Base-by-base conservation (phyloP, 164 flowering plant genomes). In the Piper longum region DNA sequence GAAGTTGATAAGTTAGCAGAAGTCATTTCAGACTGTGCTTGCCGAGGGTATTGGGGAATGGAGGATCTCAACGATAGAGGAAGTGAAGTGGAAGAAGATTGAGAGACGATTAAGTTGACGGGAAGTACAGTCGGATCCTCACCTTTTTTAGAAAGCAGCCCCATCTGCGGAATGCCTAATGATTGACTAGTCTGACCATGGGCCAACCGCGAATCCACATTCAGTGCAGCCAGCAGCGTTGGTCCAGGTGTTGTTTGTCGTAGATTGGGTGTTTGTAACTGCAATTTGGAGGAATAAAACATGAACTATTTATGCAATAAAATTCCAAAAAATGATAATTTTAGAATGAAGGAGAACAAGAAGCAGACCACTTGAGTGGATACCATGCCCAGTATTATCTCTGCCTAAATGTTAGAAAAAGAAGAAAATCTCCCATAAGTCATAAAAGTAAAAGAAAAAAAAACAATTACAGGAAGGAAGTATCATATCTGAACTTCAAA, bases 381-480 rank as follows among this genome's bases (percentile, higher is more conserved):
- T 63, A 86, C 96, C 87, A 89, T 75, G 44, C 90, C 88, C 4
- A 92, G 86, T 86, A 92, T 86, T 77, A 92, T 80, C 64, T 84
- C 81, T 60, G 84, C 85, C 75, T 73, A 74, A 67, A 68, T 16
- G 1, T 62, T 43, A 69, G 26, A 64, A 26, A 43, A 57, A 48
- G 14, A 9, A 48, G 52, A 48, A 48, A 9, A 1, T 14, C 9
- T 48, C 14, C 12, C 52, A 6, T 12, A 48, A 48, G 3, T 14
- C 52, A 48, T 9, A 48, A 5, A 48, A 5, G 2, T 26, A 26
- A 26, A 26, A 26, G 11, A 48, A 12, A 8, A 48, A 45, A 12
- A 48, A 9, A 14, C 52, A 48, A 5, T 2, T 9, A 48, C 3
- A 48, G 12, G 11, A 14, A 9, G 52, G 36, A 26, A 26, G 36